A percentile compares a stretch with the other conserved stretches of the same genome.
Evolutionary conservation across 768 basidiomycete species (phyloP).

Genomic region (Podaxis carcinomalis): DNA sequence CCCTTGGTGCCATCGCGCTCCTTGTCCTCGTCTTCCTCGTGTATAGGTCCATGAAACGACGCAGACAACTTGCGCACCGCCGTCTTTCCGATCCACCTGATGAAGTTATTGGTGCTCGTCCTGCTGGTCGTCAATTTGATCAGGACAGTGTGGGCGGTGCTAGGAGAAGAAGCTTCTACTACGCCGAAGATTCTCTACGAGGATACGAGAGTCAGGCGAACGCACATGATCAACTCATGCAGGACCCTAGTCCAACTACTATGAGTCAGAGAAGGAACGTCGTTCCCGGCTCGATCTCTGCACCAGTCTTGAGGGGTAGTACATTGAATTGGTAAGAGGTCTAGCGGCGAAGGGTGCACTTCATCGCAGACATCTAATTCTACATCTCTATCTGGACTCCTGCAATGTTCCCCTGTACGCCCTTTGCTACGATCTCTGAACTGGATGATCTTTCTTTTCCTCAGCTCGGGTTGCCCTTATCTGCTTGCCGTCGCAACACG

Average conservation of each 20-base stretch:
- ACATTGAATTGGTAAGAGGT: slow-evolving; percentile 73
- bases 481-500: no score
- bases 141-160: slow-evolving; percentile 71
- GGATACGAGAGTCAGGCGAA: slow-evolving; percentile 40
- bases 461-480: no score
- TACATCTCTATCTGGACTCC: background rate
- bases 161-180: slow-evolving; percentile 79
- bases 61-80: slow-evolving; percentile 64
- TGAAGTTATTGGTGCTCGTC: slow-evolving; percentile 39
- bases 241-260: slow-evolving; percentile 6
- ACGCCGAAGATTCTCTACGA: slow-evolving; percentile 77
- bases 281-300: slow-evolving; percentile 60
- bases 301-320: slow-evolving; percentile 75
- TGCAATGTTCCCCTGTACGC: background rate
- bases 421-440: no score
- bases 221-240: background rate
- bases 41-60: slow-evolving; percentile 63
- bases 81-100: slow-evolving; percentile 59
- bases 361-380: no score
- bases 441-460: no score
- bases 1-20: slow-evolving; percentile 75
- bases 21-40: slow-evolving; percentile 70
- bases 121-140: slow-evolving; percentile 72
- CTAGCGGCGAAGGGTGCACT: background rate
- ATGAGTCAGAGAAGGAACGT: slow-evolving; percentile 56